Evolutionary conservation across 345 rosid species (phyloP), one percentile per base, ranked within the genome.

Genomic region (Anastatica hierochuntica): DNA sequence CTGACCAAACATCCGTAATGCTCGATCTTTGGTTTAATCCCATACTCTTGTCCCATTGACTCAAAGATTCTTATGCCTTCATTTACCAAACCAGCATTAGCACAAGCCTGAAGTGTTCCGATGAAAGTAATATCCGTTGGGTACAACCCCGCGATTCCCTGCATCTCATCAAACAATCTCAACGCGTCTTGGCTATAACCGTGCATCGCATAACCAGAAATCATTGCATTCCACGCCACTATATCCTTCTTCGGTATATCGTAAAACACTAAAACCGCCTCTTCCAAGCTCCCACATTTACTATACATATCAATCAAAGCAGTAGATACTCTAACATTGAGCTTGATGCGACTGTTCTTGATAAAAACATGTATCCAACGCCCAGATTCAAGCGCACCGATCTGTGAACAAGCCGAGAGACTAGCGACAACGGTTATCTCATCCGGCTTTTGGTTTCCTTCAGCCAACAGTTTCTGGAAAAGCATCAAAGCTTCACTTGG

Each of bases 1-100:
- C 79, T 80, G 3, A 80, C 84, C 78, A 82, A 66, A 35, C 88
- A 85, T 47, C 97, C 95, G 10, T 85, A 85, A 62, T 88, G 97
- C 59, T 84, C 95, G 2, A 85, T 76, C 74, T 78, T 85, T 0
- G 86, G 92, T 53, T 71, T 76, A 56, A 84, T 60, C 44, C 77
- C 77, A 37, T 62, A 77, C 23, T 49, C 69, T 7, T 73, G 64
- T 55, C 53, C 59, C 89, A 85, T 88, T 6, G 72, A 67, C 53
- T 64, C 65, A 49, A 85, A 85, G 29, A 77, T 53, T 13, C 60
- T 33, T 48, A 77, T 39, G 31, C 97, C 97, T 64, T 80, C 79
- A 10, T 74, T 36, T 7, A 88, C 79, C 43, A 85, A 58, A 23
- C 97, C 95, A 26, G 79, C 83, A 67, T 85, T 86, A 70, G 72